Conservation (phyloP, 345 rosid genomes). For the Brassica nigra region DNA sequence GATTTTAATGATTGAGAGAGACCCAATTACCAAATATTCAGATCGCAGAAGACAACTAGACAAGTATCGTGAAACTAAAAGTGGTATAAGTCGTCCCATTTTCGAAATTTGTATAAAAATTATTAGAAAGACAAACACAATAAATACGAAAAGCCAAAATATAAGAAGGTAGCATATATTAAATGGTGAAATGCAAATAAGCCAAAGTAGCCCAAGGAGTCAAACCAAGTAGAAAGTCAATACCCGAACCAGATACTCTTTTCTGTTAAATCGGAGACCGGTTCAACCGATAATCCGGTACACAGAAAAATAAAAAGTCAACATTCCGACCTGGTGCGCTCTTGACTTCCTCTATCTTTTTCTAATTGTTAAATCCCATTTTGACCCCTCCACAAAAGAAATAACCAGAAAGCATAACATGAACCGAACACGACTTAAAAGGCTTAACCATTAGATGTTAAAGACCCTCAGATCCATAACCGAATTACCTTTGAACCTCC, state of each 20-base stretch:
- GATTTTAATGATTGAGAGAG: too few relatives aligned
- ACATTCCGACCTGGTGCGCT: constrained; percentile 66
- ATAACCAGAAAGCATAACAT: neutral
- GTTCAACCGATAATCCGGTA: neutral
- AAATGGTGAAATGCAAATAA: constrained; percentile 10
- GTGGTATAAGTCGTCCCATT: neutral
- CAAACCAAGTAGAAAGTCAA: constrained; percentile 64
- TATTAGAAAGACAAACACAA: neutral
- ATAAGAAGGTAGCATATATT: constrained; percentile 15
- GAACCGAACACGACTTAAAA: neutral
- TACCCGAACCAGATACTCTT: constrained; percentile 82
- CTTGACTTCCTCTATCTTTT: constrained; percentile 68
- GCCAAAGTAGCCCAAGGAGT: constrained; percentile 23
- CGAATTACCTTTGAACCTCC: constrained; percentile 46
- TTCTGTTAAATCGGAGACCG: neutral
- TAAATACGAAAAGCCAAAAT: neutral
- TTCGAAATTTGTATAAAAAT: neutral
- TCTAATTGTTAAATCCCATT: neutral
- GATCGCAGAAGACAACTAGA: neutral
- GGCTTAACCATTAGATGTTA: constrained; percentile 24
- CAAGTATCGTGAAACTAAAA: neutral
- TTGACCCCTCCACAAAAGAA: neutral
- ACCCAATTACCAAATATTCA: too few relatives aligned
- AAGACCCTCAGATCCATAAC: neutral
- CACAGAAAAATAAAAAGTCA: neutral